Evolutionary conservation across 176 grass and related monocot species (phyloP).

Genomic region (Oryza punctata): DNA sequence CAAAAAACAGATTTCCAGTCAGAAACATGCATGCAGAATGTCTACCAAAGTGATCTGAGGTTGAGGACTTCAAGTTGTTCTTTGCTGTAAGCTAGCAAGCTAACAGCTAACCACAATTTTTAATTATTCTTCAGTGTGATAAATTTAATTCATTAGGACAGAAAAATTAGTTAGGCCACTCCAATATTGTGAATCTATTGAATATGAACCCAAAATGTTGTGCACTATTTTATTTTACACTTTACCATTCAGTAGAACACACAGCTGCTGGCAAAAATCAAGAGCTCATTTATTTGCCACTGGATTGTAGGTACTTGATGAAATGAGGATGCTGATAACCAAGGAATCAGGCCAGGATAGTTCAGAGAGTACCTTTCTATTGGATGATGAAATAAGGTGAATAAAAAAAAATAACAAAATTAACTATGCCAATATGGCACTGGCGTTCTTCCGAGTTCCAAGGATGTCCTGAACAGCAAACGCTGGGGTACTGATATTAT

Average conservation of each 20-base stretch:
- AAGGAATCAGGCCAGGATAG: slow-evolving; percentile 50
- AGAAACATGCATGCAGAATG: background rate
- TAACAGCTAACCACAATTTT: background rate
- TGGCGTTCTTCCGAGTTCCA: background rate
- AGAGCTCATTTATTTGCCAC: slow-evolving; percentile 17
- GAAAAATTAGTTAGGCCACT: slow-evolving; percentile 7
- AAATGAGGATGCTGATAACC: slow-evolving; percentile 62
- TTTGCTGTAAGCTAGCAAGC: background rate
- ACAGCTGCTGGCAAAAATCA: slow-evolving; percentile 9
- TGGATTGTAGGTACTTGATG: slow-evolving; percentile 69
- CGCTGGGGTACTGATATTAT: background rate
- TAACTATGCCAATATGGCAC: background rate
- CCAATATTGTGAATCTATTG: slow-evolving; percentile 18
- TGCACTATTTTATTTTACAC: slow-evolving; percentile 6
- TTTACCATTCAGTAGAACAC: slow-evolving; percentile 22
- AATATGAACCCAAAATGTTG: slow-evolving; percentile 17
- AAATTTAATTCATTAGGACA: background rate
- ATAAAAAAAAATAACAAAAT: background rate
- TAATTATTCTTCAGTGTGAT: background rate
- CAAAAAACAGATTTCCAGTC: background rate
- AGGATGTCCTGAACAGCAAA: background rate
- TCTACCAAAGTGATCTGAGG: background rate
- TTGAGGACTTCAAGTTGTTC: background rate
- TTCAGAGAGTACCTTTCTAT: slow-evolving; percentile 60
- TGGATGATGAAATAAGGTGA: slow-evolving; percentile 84